These are phyloP conservation scores for California macrophylla DNA, from an alignment of 441 rosid genomes.

Conservation along the genomic window DNA sequence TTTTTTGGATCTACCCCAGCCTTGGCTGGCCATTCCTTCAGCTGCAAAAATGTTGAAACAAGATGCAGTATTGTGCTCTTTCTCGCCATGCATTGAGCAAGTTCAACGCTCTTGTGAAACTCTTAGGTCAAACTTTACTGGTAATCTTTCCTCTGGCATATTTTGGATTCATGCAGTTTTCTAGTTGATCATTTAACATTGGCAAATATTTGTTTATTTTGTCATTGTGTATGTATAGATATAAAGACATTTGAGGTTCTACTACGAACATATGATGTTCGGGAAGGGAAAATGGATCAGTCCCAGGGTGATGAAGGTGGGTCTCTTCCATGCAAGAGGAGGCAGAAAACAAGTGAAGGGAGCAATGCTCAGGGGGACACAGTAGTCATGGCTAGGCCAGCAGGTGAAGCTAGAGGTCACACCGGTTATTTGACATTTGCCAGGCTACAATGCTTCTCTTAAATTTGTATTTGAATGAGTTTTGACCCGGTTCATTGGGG, in stretches of 20 bases:
- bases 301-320: slow-evolving; percentile 23
- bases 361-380: neutral
- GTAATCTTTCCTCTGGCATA: slow-evolving; percentile 25
- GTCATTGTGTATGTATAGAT: slow-evolving; percentile 32
- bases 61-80: slow-evolving; percentile 68
- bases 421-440: neutral
- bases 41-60: slow-evolving; percentile 70
- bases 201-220: neutral
- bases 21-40: slow-evolving; percentile 72
- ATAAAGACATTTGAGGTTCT: slow-evolving; percentile 77
- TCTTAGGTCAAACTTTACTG: slow-evolving; percentile 53
- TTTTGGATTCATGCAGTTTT: neutral
- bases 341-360: slow-evolving; percentile 17
- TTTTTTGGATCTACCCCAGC: slow-evolving; percentile 82
- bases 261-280: slow-evolving; percentile 65
- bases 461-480: neutral
- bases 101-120: slow-evolving; percentile 75
- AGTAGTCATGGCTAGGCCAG: neutral
- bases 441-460: neutral
- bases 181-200: neutral
- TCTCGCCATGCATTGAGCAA: slow-evolving; percentile 91
- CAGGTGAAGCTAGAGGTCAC: neutral
- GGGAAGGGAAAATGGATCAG: slow-evolving; percentile 40
- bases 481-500: no score
- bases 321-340: slow-evolving; percentile 58